Evolutionary conservation across 2,329 filamentous ascomycete genomes (phyloP), one percentile per base, ranked within the genome.

Genomic region (Didymellaceae sp.): DNA sequence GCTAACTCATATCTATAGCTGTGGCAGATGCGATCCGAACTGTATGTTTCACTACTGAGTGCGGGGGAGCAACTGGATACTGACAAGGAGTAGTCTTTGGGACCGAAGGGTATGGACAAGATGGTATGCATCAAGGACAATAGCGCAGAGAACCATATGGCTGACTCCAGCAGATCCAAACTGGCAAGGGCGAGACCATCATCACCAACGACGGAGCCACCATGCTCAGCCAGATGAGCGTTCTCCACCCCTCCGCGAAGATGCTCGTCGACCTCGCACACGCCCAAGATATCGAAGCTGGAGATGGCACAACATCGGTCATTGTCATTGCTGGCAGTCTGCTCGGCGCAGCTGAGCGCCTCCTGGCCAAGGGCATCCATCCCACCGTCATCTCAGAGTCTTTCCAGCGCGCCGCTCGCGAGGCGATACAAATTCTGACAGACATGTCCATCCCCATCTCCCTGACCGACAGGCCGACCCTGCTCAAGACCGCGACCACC

Each of bases 161-260:
- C 41, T 51, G 10, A 51, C 24, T 20, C 6, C 17, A n/a, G 31
- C 31, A 51, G 48, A 97, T 99, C 68, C 89, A 95, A 81, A 95
- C 89, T 54, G 90, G 91, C 74, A 96, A 91, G 79, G 94, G 93
- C 78, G 90, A 96, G 77, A 97, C 92, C 51, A 94, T 97, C 75
- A 99, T 99, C 79, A 99, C 94, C 71, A 99, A 99, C 81, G 94
- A 99, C 78, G 94, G 94, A 75, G 96, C 95, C 80, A 99, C 94
- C 50, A 99, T 99, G 93, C 80, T 99, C 71, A 96, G 90, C 80
- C 93, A 93, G 81, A 97, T 99, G 94, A 89, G 90, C 61, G 94
- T 99, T 62, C 91, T 99, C 88, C 94, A 99, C 74, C 94, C 94
- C n/a, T 96, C 95, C 39, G 94, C 94, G 42, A 97, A 96, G 80